Percentiles rank a stretch among this genome's conserved stretches.
phyloP scores from a whole-genome alignment of 208 protist genomes.

The Novymonas esmeraldas region DNA sequence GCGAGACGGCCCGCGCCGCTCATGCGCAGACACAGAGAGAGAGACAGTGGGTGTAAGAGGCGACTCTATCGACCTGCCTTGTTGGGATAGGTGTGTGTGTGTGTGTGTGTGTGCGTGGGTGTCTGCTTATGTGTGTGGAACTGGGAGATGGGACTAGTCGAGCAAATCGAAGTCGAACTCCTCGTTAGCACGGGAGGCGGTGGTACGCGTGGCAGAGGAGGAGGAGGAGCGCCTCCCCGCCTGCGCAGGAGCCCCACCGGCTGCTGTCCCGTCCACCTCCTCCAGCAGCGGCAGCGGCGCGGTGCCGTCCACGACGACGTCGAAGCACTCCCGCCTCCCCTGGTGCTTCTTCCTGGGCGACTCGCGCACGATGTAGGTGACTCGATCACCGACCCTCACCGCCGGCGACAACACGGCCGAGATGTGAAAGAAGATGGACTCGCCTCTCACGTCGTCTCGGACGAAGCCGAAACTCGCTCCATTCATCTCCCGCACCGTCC shows the following conservation, averaged over 20 bases:
- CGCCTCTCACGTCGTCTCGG: constrained; percentile 57
- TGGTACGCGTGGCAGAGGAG: neutral
- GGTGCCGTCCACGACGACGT: constrained; percentile 30
- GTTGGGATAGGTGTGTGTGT: neutral
- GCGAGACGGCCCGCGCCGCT: no score
- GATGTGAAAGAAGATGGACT: constrained; percentile 84
- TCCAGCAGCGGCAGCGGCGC: constrained; percentile 26
- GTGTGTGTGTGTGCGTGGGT: constrained; percentile 1
- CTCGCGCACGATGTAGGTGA: constrained; percentile 68
- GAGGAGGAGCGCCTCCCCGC: neutral
- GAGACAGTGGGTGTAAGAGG: no score
- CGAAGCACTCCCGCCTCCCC: constrained; percentile 69
- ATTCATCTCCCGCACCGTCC: constrained; percentile 57
- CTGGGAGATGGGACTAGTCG: neutral
- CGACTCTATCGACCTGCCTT: no score
- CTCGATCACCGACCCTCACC: constrained; percentile 51
- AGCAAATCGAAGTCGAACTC: neutral
- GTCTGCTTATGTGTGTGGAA: no score
- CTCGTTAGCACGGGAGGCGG: no score
- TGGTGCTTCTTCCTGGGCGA: constrained; percentile 58
- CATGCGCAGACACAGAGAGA: no score
- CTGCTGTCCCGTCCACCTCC: neutral
- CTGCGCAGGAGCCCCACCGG: no score
- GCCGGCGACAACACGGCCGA: constrained; percentile 26
- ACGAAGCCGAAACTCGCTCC: constrained; percentile 68